phyloP scores from a whole-genome alignment of 1,284 basidiomycete species.

The Wolfiporia cocos region DNA sequence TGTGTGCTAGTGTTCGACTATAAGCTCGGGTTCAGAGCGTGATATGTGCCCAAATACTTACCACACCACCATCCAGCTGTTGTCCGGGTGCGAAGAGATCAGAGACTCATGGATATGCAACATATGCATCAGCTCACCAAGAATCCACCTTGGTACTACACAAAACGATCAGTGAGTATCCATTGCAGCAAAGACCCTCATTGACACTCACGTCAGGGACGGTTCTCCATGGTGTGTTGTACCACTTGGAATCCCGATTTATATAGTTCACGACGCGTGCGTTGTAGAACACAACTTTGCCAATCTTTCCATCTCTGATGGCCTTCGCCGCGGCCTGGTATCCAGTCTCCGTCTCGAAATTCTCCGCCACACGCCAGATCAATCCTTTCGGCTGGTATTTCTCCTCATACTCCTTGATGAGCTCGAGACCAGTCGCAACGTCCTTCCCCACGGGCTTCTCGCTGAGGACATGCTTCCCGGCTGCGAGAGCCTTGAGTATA shows the following conservation, averaged over 20 bases:
- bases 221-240: conserved; percentile 78
- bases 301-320: conserved; percentile 54
- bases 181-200: not conserved
- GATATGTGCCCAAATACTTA: conserved; percentile 29
- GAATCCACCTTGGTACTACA: conserved; percentile 78
- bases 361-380: conserved; percentile 84
- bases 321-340: conserved; percentile 46
- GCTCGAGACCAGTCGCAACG: conserved; percentile 52
- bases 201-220: conserved; percentile 60
- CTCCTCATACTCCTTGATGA: conserved; percentile 64
- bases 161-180: not conserved
- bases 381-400: conserved; percentile 64
- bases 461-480: conserved; percentile 82
- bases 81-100: too few species aligned
- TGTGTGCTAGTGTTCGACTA: conserved; percentile 42
- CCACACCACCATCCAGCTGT: conserved; percentile 68
- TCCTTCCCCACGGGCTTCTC: conserved; percentile 83
- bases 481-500: conserved; percentile 53
- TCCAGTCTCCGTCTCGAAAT: conserved; percentile 69
- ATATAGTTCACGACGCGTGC: conserved; percentile 50
- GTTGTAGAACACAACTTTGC: conserved; percentile 59
- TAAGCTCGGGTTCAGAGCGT: not conserved
- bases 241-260: conserved; percentile 62
- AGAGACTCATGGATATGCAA: too few species aligned
- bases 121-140: too few species aligned